phyloP scores from a whole-genome alignment of 2,329 filamentous ascomycete species.

The Diplodia sapinea region DNA sequence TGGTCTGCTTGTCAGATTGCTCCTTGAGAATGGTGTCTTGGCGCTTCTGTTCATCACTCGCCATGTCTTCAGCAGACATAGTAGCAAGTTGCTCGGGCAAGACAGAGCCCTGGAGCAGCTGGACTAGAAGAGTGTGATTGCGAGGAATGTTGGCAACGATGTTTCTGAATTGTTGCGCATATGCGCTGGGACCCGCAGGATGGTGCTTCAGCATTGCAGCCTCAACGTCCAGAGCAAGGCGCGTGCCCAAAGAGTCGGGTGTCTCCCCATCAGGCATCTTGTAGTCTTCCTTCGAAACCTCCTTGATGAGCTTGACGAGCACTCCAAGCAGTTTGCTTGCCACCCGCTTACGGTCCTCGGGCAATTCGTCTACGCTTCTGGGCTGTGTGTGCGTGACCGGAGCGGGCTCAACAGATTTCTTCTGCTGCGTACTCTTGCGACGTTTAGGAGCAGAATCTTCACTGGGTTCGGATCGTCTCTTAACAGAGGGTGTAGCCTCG shows the following conservation, averaged over 20 bases:
- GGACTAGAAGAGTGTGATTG: conserved; percentile 77
- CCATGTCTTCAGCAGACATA: conserved; percentile 91
- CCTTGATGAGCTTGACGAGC: conserved; percentile 69
- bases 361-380: conserved; percentile 46
- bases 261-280: conserved; percentile 67
- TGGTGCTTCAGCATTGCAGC: conserved; percentile 65
- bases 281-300: conserved; percentile 65
- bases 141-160: conserved; percentile 87
- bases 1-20: conserved; percentile 80
- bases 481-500: conserved; percentile 36
- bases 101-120: conserved; percentile 74
- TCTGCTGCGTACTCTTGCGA: conserved; percentile 45
- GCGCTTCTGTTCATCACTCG: conserved; percentile 84
- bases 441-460: conserved; percentile 44
- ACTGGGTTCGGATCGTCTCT: conserved; percentile 43
- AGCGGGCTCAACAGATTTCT: conserved; percentile 35
- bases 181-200: conserved; percentile 59
- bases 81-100: conserved; percentile 77
- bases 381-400: conserved; percentile 35
- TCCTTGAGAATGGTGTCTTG: conserved; percentile 79
- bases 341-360: conserved; percentile 70
- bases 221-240: conserved; percentile 80
- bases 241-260: conserved; percentile 68
- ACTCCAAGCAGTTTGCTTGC: conserved; percentile 74
- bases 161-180: conserved; percentile 71